Percentiles rank a stretch among this genome's conserved stretches.
phyloP scores from a whole-genome alignment of 192 early-diverging fungal genomes.

The Obelidium mucronatum region DNA sequence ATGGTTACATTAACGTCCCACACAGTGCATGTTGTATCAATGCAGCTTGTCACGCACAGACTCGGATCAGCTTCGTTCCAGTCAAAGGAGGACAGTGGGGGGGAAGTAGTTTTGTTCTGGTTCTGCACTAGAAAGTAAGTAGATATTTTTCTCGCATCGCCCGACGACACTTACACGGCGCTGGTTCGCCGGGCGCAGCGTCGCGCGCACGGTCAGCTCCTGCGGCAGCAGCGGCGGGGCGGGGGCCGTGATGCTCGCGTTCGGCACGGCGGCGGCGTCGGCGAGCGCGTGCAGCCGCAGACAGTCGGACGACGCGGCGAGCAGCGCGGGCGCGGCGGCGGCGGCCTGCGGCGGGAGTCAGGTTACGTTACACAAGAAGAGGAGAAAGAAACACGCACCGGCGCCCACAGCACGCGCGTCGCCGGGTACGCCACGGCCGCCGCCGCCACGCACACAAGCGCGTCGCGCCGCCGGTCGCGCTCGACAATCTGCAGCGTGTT shows the following conservation, averaged over 20 bases:
- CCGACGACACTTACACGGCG: too few relatives aligned
- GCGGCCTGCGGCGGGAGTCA: background rate
- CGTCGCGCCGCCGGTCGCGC: conserved; percentile 62
- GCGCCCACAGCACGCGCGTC: conserved; percentile 92
- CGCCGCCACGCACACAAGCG: conserved; percentile 63
- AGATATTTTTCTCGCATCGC: background rate
- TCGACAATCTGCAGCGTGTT: conserved; percentile 15
- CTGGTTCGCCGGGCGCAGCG: conserved; percentile 64
- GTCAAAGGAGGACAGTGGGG: conserved; percentile 96
- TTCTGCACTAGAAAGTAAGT: conserved; percentile 6
- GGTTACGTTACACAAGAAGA: background rate
- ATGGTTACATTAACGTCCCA: conserved; percentile 92
- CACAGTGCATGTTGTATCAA: conserved; percentile 99
- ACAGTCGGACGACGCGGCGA: conserved; percentile 90
- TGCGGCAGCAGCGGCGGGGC: background rate
- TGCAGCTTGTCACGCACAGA: conserved; percentile 88
- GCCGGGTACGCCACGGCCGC: conserved; percentile 85
- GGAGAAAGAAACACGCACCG: conserved; percentile 63
- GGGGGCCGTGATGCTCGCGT: background rate
- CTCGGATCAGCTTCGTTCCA: conserved; percentile 92
- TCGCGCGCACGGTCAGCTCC: conserved; percentile 45
- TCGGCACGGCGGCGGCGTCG: conserved; percentile 12
- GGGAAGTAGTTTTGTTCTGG: conserved; percentile 76
- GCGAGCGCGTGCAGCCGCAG: conserved; percentile 87
- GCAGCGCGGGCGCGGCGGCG: conserved; percentile 63